Percentiles rank a stretch among this genome's conserved stretches.
Conservation (phyloP, 2,329 filamentous ascomycete species). For the Lecanosticta acicola region DNA sequence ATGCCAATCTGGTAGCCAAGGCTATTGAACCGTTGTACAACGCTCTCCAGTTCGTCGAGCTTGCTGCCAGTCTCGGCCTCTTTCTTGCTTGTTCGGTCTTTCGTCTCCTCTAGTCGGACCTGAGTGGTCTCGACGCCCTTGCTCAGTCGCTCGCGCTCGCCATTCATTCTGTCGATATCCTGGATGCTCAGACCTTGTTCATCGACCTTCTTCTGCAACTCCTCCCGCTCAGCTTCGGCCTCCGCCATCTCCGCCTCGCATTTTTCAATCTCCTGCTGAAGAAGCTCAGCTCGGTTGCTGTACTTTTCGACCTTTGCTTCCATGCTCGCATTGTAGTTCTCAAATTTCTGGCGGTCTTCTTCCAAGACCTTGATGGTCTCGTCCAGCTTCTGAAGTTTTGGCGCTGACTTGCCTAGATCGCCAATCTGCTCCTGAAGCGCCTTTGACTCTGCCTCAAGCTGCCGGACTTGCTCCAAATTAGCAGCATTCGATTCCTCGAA, state of each 20-base stretch:
- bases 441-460: conserved; percentile 80
- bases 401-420: conserved; percentile 78
- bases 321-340: conserved; percentile 84
- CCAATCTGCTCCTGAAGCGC: conserved; percentile 79
- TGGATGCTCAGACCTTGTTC: conserved; percentile 92
- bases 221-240: conserved; percentile 73
- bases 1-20: conserved; percentile 89
- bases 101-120: conserved; percentile 74
- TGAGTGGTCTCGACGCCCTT: conserved; percentile 75
- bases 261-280: conserved; percentile 83
- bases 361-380: conserved; percentile 89
- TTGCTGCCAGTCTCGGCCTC: conserved; percentile 81
- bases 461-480: conserved; percentile 75
- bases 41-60: conserved; percentile 85
- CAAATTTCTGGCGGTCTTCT: conserved; percentile 90
- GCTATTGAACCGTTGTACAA: conserved; percentile 88
- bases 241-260: conserved; percentile 67
- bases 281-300: conserved; percentile 67
- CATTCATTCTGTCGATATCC: conserved; percentile 98
- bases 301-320: conserved; percentile 85
- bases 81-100: conserved; percentile 74
- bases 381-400: conserved; percentile 76
- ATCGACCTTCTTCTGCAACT: conserved; percentile 80
- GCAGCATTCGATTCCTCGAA: conserved; percentile 82
- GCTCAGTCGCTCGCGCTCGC: conserved; percentile 88